phyloP scores from a whole-genome alignment of 371 early-diverging fungal genomes.

The Mortierella sp. region DNA sequence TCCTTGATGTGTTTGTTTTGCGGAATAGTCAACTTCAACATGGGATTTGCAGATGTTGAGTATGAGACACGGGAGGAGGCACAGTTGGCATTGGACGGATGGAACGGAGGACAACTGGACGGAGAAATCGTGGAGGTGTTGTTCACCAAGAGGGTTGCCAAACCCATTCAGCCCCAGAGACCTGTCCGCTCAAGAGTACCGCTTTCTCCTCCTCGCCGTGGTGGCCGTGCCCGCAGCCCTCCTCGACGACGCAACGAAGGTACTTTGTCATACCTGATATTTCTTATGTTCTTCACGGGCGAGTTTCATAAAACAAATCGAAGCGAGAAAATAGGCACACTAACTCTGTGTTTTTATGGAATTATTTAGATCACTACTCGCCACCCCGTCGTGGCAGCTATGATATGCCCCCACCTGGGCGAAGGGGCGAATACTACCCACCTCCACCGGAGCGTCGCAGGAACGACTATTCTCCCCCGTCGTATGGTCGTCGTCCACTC shows the following conservation, averaged over 20 bases:
- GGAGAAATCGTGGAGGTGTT: slow-evolving; percentile 56
- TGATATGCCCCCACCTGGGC: slow-evolving; percentile 24
- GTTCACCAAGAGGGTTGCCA: slow-evolving; percentile 28
- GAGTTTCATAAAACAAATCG: too few relatives aligned
- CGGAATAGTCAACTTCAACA: slow-evolving; percentile 62
- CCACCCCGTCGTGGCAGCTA: slow-evolving; percentile 35
- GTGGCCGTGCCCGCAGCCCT: slow-evolving; percentile 23
- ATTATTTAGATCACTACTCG: slow-evolving; percentile 39
- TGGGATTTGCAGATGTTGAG: slow-evolving; percentile 69
- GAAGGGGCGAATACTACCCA: slow-evolving; percentile 30
- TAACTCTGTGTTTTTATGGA: neutral
- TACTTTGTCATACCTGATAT: neutral
- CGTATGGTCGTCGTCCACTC: slow-evolving; percentile 15
- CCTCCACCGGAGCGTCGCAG: slow-evolving; percentile 47
- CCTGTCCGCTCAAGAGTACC: slow-evolving; percentile 31
- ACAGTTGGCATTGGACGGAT: slow-evolving; percentile 65
- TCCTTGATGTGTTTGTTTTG: neutral
- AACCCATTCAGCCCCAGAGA: slow-evolving; percentile 12
- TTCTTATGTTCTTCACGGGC: neutral
- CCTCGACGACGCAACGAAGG: slow-evolving; percentile 48
- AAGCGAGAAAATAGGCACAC: neutral
- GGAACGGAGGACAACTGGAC: slow-evolving; percentile 73
- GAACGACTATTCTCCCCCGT: slow-evolving; percentile 39
- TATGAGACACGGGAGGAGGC: slow-evolving; percentile 69
- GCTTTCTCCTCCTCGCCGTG: slow-evolving; percentile 43